A percentile compares a stretch with the other conserved stretches of the same genome.
Evolutionary conservation across 805 yeast genomes (phyloP).

Genomic region (Starmerella stellata): DNA sequence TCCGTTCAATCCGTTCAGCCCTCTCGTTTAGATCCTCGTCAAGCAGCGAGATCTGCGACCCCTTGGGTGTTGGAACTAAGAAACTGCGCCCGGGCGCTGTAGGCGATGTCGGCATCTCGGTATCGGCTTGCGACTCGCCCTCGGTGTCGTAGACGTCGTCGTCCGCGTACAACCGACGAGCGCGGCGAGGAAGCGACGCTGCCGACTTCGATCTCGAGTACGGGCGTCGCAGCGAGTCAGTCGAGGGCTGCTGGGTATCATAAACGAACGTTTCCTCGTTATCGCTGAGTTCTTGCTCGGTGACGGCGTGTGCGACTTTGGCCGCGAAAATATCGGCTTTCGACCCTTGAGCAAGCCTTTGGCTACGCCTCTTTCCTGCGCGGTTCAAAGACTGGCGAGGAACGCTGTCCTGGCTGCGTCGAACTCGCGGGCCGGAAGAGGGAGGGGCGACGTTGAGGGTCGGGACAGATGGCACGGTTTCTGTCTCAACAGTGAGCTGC

Average conservation of each 20-base stretch:
- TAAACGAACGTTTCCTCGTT: slow-evolving; percentile 94
- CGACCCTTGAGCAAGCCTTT: slow-evolving; percentile 31
- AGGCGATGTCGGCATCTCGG: background rate
- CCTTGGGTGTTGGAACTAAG: background rate
- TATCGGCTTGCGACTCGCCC: background rate
- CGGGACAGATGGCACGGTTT: slow-evolving; percentile 37
- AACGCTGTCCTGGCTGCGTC: slow-evolving; percentile 20
- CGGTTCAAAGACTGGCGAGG: slow-evolving; percentile 9
- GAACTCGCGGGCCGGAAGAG: slow-evolving; percentile 9
- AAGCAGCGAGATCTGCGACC: background rate
- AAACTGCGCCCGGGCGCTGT: background rate
- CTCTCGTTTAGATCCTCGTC: too few species aligned
- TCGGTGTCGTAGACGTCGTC: background rate
- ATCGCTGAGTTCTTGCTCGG: slow-evolving; percentile 53
- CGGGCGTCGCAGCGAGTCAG: slow-evolving; percentile 12
- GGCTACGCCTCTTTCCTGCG: slow-evolving; percentile 27
- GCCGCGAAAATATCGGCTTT: slow-evolving; percentile 92
- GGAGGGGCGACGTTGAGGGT: slow-evolving; percentile 21
- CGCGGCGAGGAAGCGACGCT: slow-evolving; percentile 1
- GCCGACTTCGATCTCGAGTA: slow-evolving; percentile 14
- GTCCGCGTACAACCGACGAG: background rate
- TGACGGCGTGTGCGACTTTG: slow-evolving; percentile 81
- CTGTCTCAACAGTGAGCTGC: slow-evolving; percentile 36
- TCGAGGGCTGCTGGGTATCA: slow-evolving; percentile 32
- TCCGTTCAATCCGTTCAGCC: too few species aligned